Evolutionary conservation across 805 yeast genomes (phyloP), one percentile per base, ranked within the genome.

Genomic region (Dipodascopsis uninucleata): DNA sequence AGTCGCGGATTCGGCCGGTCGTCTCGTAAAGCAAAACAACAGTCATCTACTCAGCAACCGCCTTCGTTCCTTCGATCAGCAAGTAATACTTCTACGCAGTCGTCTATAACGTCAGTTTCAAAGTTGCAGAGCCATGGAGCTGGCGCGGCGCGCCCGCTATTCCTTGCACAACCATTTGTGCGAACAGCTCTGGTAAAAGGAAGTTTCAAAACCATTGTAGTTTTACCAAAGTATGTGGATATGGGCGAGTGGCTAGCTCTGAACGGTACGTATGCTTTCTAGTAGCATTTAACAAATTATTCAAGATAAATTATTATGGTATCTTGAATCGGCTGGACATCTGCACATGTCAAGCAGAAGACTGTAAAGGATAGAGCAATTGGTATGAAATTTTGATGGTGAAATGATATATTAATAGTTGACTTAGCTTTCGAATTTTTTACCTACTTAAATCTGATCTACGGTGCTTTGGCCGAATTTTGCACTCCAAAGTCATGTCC

Each of bases 101-200:
- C 47, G 3, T 17, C 47, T 45, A 39, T 46, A 37, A 20, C 58
- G 53, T 22, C 59, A 53, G 33, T 53, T 40, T 28, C 47, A 44
- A 62, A 55, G 43, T 60, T 48, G 36, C 58, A 51, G 26, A 55
- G 52, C 47, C 57, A 50, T 33, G 39, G 39, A 22, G 53, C 29
- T 12, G 49, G 46, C 5, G 46, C 36, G 17, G 52, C 47, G 12
- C 49, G 60, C 47, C 87, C 88, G 3, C 68, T 93, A 43, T 93
- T 89, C 60, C 63, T 93, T 55, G 81, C 93, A 60, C 96, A 89
- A 57, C 97, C 97, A 10, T 93, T 85, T 63, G 93, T 89, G 4
- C 81, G 89, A 51, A 86, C 97, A 0, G 95, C 97, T 0, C 70
- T 93, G 28, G 98, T 94, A 16, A 93, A 90, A 61, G 99, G 99